These are phyloP conservation scores for Coniochaeta hoffmannii DNA, from an alignment of 2,329 filamentous ascomycete species.

Conservation along the genomic window DNA sequence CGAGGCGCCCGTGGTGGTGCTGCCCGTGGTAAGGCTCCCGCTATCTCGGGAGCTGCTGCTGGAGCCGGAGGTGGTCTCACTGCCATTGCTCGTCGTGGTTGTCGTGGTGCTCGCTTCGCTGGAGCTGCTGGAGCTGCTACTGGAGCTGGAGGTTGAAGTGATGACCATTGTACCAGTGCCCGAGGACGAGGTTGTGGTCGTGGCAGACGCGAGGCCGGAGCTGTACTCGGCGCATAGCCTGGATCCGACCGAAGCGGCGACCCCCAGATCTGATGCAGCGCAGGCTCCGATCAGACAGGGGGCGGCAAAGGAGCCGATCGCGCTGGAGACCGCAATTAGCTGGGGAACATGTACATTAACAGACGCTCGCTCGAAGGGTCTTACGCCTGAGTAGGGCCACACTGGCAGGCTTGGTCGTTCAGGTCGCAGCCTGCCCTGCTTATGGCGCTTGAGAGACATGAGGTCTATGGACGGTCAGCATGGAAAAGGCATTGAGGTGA, in stretches of 20 bases:
- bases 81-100: neutral
- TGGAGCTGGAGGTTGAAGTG: neutral
- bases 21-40: neutral
- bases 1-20: neutral
- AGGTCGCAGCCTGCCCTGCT: neutral
- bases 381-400: neutral
- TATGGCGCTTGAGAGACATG: neutral
- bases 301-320: neutral
- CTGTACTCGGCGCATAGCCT: neutral
- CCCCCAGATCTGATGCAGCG: neutral
- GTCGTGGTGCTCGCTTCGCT: neutral
- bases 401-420: neutral
- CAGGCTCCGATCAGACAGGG: neutral
- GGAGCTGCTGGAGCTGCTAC: neutral
- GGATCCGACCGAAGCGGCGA: neutral
- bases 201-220: neutral
- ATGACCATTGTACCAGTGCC: neutral
- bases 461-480: neutral
- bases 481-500: neutral
- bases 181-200: neutral
- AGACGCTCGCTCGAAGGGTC: neutral
- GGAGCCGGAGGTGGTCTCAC: neutral
- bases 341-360: no score
- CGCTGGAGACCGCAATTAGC: neutral
- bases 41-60: neutral